phyloP scores from a whole-genome alignment of 2,329 filamentous ascomycete genomes.

The Cryphonectria radicalis region DNA sequence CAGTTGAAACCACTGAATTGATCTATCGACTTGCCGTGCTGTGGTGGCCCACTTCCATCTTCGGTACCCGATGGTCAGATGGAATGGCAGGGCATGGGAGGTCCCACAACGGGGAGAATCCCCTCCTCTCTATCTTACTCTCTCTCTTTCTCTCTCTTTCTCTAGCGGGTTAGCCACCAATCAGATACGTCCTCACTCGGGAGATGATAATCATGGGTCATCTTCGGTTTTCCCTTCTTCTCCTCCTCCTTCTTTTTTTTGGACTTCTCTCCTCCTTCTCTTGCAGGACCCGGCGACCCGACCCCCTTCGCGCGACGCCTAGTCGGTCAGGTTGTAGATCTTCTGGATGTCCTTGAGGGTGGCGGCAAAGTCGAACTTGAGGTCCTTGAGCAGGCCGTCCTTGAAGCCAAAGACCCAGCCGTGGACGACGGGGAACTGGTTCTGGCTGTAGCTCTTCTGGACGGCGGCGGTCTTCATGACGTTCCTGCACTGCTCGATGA shows the following conservation, averaged over 20 bases:
- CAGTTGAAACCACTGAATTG: background rate
- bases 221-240: background rate
- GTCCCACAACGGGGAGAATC: too few species aligned
- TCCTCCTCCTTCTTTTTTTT: background rate
- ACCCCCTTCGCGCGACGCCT: background rate
- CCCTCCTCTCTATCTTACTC: too few species aligned
- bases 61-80: background rate
- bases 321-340: slow-evolving; percentile 58
- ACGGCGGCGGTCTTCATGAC: slow-evolving; percentile 80
- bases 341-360: slow-evolving; percentile 59
- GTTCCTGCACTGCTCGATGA: slow-evolving; percentile 75
- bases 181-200: too few species aligned
- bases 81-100: too few species aligned
- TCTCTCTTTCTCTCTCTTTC: background rate
- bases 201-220: background rate
- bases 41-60: background rate
- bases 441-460: slow-evolving; percentile 69
- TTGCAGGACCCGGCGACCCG: background rate
- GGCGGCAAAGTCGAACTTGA: slow-evolving; percentile 59
- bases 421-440: slow-evolving; percentile 71
- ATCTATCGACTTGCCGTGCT: background rate
- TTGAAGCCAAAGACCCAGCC: slow-evolving; percentile 75
- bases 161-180: too few species aligned
- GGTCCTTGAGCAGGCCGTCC: slow-evolving; percentile 67
- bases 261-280: background rate